phyloP scores from a whole-genome alignment of 164 flowering plant genomes.

The Piper longum region DNA sequence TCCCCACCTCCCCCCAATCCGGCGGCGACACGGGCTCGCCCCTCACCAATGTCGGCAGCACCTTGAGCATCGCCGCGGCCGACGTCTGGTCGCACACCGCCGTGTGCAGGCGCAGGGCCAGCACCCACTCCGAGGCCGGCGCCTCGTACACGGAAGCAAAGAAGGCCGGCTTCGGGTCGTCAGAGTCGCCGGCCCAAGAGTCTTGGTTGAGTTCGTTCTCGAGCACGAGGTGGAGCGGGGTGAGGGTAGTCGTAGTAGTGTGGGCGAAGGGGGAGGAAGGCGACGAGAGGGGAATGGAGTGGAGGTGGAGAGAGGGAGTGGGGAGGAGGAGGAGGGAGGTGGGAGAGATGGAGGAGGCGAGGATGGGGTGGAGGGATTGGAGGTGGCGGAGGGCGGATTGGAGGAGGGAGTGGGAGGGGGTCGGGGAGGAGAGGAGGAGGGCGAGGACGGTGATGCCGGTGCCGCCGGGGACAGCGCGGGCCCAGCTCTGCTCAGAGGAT shows the following conservation, averaged over 20 bases:
- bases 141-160: constrained; percentile 32
- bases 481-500: constrained; percentile 73
- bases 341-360: constrained; percentile 45
- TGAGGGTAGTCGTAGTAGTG: constrained; percentile 1
- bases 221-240: constrained; percentile 37
- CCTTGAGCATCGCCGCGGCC: constrained; percentile 39
- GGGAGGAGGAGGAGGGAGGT: constrained; percentile 16
- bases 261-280: constrained; percentile 21
- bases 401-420: constrained; percentile 23
- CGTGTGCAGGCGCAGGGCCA: constrained; percentile 56
- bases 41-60: constrained; percentile 19
- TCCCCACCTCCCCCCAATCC: constrained; percentile 14
- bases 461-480: constrained; percentile 61
- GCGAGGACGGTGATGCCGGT: constrained; percentile 69
- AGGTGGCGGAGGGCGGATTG: constrained; percentile 43
- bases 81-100: constrained; percentile 57
- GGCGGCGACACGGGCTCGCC: constrained; percentile 6
- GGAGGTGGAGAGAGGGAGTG: constrained; percentile 27
- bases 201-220: constrained; percentile 59
- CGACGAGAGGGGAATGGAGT: constrained; percentile 25
- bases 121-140: constrained; percentile 27
- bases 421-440: constrained; percentile 37
- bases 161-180: constrained; percentile 16
- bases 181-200: constrained; percentile 30
- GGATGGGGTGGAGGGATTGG: constrained; percentile 60